A percentile compares a stretch with the other conserved stretches of the same genome.
Evolutionary conservation across 2,329 filamentous ascomycete genomes (phyloP).

Genomic region (Diplodia mutila): DNA sequence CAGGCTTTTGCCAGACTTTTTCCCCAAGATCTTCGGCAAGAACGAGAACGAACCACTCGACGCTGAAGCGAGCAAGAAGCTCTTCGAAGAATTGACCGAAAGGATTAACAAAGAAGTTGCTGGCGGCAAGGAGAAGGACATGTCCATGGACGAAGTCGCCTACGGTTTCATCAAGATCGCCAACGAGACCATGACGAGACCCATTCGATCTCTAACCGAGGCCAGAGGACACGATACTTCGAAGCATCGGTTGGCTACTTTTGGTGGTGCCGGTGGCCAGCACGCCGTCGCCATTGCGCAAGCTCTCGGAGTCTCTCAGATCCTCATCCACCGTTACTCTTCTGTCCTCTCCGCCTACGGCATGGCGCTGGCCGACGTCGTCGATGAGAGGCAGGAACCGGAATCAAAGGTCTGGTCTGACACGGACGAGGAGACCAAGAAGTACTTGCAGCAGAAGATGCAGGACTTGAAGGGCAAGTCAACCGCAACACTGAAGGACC

Average conservation of each 20-base stretch:
- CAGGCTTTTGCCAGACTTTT: conserved; percentile 84
- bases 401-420: conserved; percentile 65
- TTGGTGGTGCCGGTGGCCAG: conserved; percentile 89
- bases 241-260: conserved; percentile 86
- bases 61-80: conserved; percentile 70
- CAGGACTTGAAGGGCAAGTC: conserved; percentile 79
- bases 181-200: conserved; percentile 88
- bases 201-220: conserved; percentile 87
- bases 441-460: conserved; percentile 73
- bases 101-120: conserved; percentile 78
- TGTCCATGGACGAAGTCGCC: conserved; percentile 82
- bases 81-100: conserved; percentile 75
- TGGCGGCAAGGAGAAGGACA: conserved; percentile 61
- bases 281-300: conserved; percentile 91
- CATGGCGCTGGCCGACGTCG: conserved; percentile 90
- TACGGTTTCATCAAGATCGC: conserved; percentile 89
- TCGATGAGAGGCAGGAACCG: conserved; percentile 86
- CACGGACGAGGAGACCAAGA: conserved; percentile 56
- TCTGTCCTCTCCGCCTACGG: conserved; percentile 89
- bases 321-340: conserved; percentile 84
- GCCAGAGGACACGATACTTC: conserved; percentile 91
- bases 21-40: conserved; percentile 92
- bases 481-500: conserved; percentile 66
- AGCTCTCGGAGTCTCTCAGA: conserved; percentile 80
- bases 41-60: conserved; percentile 84